Evolutionary conservation across 2,329 filamentous ascomycete species (phyloP).

Genomic region (Penicillium aurantiogriseum): DNA sequence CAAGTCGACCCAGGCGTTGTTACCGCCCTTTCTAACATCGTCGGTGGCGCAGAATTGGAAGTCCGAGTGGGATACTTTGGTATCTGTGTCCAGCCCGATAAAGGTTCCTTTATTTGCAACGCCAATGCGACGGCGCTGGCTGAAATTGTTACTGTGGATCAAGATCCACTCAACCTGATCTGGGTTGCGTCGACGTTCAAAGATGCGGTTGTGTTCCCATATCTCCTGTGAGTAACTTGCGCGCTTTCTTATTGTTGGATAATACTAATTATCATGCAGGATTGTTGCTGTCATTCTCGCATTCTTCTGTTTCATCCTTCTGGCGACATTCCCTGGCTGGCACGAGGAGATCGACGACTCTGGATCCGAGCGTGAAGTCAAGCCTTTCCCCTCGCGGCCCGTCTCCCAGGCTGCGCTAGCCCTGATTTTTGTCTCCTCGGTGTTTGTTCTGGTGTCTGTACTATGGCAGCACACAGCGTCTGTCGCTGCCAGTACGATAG

Average conservation of each 20-base stretch:
- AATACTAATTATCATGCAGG: constrained; percentile 45
- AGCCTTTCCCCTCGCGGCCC: constrained; percentile 86
- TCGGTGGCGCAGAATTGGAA: constrained; percentile 77
- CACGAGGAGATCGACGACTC: constrained; percentile 82
- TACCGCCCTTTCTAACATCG: constrained; percentile 83
- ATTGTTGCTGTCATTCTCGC: constrained; percentile 98
- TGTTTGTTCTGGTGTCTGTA: constrained; percentile 65
- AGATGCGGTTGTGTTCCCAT: constrained; percentile 97
- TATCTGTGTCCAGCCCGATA: constrained; percentile 90
- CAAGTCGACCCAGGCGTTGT: constrained; percentile 90
- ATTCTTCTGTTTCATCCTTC: constrained; percentile 89
- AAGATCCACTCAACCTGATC: constrained; percentile 94
- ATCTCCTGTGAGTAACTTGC: constrained; percentile 71
- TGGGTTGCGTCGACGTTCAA: constrained; percentile 98
- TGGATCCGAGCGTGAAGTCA: constrained; percentile 84
- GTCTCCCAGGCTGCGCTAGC: constrained; percentile 91
- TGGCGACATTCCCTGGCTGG: constrained; percentile 97
- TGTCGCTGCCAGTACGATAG: constrained; percentile 89
- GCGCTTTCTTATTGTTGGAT: not conserved
- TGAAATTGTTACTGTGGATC: constrained; percentile 81
- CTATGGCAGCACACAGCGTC: constrained; percentile 79
- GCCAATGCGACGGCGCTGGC: constrained; percentile 95
- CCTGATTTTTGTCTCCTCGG: constrained; percentile 74
- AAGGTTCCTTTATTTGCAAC: constrained; percentile 88
- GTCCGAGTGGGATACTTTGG: constrained; percentile 97